Evolutionary conservation across 768 basidiomycete species (phyloP).

Genomic region (Podaxis mareebaensis): DNA sequence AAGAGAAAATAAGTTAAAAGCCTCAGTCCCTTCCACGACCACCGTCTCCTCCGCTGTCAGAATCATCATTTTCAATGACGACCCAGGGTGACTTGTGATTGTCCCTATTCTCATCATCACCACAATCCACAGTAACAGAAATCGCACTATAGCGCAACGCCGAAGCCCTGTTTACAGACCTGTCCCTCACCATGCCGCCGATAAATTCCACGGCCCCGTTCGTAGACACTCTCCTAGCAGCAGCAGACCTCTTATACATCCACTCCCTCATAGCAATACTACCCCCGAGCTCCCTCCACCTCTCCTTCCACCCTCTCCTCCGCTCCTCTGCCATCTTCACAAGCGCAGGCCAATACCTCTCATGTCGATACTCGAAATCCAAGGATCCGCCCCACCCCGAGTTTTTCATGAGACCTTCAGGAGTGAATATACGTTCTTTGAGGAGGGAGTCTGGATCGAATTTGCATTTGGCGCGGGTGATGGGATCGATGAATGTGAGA

Average conservation of each 20-base stretch:
- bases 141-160: background rate
- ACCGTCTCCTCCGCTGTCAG: too few species aligned
- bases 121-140: background rate
- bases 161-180: background rate
- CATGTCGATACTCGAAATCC: constrained; percentile 73
- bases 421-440: constrained; percentile 64
- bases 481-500: constrained; percentile 79
- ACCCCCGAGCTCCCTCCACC: constrained; percentile 73
- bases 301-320: constrained; percentile 47
- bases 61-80: background rate
- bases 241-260: constrained; percentile 56
- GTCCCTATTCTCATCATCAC: constrained; percentile 1
- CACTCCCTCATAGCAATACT: constrained; percentile 75
- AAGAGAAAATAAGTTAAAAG: too few species aligned
- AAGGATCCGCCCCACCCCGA: constrained; percentile 63
- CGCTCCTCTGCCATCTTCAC: constrained; percentile 54
- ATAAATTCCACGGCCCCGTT: background rate
- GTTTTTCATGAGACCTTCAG: constrained; percentile 69
- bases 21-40: too few species aligned
- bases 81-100: constrained; percentile 11
- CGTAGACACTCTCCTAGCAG: background rate
- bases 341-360: constrained; percentile 73
- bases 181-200: background rate
- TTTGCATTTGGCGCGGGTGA: constrained; percentile 72
- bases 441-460: constrained; percentile 66